Conservation (phyloP, 805 yeast species). For the Cephaloascus fragrans region DNA sequence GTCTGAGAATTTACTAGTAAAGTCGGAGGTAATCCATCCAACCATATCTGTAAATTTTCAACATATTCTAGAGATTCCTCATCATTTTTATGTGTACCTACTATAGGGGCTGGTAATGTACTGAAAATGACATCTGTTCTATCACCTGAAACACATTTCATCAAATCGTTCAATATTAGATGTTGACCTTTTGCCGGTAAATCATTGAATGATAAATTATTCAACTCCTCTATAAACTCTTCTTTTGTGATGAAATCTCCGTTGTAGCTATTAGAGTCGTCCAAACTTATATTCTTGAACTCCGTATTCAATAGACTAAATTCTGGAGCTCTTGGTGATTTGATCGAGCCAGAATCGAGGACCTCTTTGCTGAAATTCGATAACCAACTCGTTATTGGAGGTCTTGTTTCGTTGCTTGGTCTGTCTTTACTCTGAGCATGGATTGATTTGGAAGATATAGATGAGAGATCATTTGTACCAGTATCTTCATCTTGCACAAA, state of each 20-base stretch:
- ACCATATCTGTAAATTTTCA: conserved; percentile 69
- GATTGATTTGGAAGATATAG: neutral
- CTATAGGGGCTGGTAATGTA: conserved; percentile 80
- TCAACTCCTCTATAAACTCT: conserved; percentile 26
- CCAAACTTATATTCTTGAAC: neutral
- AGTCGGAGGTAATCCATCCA: conserved; percentile 74
- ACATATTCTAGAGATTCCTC: conserved; percentile 67
- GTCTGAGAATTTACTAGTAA: conserved; percentile 83
- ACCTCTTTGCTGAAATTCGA: neutral
- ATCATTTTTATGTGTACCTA: conserved; percentile 70
- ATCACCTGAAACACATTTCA: conserved; percentile 51
- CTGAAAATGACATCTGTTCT: conserved; percentile 71
- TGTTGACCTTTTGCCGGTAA: conserved; percentile 92
- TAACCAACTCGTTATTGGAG: neutral
- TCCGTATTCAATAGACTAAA: neutral
- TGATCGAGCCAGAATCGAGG: neutral
- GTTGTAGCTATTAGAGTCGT: neutral
- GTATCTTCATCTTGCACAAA: conserved; percentile 39
- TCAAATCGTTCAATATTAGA: conserved; percentile 75
- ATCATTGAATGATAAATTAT: conserved; percentile 56
- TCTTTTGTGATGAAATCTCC: conserved; percentile 14
- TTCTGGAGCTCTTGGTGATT: neutral
- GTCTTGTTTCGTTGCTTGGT: neutral
- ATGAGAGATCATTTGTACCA: neutral
- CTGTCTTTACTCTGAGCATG: neutral